phyloP scores from a whole-genome alignment of 345 rosid species.

The Populus nigra region DNA sequence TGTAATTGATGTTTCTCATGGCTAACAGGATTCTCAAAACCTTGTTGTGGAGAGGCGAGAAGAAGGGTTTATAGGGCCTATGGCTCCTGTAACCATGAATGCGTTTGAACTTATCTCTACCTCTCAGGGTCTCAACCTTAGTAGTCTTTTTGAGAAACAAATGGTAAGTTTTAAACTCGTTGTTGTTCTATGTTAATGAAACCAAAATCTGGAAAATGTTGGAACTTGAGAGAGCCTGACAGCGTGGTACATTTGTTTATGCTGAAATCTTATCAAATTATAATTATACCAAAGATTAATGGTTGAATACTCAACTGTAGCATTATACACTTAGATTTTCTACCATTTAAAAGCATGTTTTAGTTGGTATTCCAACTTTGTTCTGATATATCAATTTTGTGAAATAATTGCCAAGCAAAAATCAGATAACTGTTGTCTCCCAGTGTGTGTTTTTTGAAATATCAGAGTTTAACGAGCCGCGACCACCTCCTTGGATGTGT shows the following conservation, averaged over 20 bases:
- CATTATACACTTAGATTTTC: neutral
- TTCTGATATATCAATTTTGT: neutral
- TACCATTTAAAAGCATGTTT: neutral
- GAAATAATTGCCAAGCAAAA: neutral
- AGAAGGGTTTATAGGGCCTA: slow-evolving; percentile 43
- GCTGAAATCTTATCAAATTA: neutral
- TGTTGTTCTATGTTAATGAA: neutral
- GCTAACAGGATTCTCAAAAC: slow-evolving; percentile 54
- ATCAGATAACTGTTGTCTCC: slow-evolving; percentile 1
- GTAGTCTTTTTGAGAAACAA: slow-evolving; percentile 90
- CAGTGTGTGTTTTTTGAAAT: neutral
- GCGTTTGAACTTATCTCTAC: slow-evolving; percentile 97
- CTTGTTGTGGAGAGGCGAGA: slow-evolving; percentile 91
- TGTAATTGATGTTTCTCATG: slow-evolving; percentile 20
- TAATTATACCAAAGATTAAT: neutral
- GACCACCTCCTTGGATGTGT: neutral
- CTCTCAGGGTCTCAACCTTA: slow-evolving; percentile 95
- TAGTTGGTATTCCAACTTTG: neutral
- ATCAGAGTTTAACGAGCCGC: neutral
- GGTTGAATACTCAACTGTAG: neutral
- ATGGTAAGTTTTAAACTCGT: slow-evolving; percentile 47
- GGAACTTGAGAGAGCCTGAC: neutral
- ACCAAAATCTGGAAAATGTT: neutral
- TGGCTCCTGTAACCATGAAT: slow-evolving; percentile 82
- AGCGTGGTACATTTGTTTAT: neutral